Evolutionary conservation across 2,329 filamentous ascomycete species (phyloP), one percentile per base, ranked within the genome.

Genomic region (Fusarium sp.): DNA sequence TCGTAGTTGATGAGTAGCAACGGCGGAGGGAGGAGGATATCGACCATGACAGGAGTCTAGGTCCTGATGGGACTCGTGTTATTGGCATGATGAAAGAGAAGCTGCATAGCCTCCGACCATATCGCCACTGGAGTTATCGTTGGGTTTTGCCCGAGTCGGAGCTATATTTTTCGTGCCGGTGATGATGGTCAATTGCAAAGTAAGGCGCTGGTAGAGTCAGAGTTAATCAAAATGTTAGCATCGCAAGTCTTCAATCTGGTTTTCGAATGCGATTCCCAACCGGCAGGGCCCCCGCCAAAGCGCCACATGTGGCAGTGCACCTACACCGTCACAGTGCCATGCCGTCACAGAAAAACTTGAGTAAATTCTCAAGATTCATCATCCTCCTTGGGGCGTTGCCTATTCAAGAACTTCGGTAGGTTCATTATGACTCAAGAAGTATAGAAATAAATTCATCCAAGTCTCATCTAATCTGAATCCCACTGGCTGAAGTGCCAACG

Each of bases 1-100:
- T 60, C 19, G 57, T 19, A 21, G 38, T 45, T 33, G 63, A 69
- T 43, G 62, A 67, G 54, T 69, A 69, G 59, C 57, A 39, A 31
- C 60, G 65, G 22, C 53, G 36, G 36, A 59, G 47, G 26, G 61
- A 47, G 19, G 65, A 62, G 40, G 40, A 49, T 22, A 65, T 45
- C 13, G 63, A 50, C 22, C 49, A 43, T 36, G 62, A 56, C 38
- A 73, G 28, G 28, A 72, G 58, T 43, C 60, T 61, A 28, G 49
- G 43, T 40, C 57, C 45, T 39, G 66, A 53, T 52, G 60, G 52
- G 55, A 67, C 62, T 65, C 51, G 69, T 62, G 63, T 58, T 74
- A 73, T 65, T 36, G 63, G 52, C 76, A 78, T 78, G 58, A 65
- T 56, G 67, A 50, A 62, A 22, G 39, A 21, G 22, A 26, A 24